Evolutionary conservation across 2,329 filamentous ascomycete genomes (phyloP).

Genomic region (Calonectria multiphialidica): DNA sequence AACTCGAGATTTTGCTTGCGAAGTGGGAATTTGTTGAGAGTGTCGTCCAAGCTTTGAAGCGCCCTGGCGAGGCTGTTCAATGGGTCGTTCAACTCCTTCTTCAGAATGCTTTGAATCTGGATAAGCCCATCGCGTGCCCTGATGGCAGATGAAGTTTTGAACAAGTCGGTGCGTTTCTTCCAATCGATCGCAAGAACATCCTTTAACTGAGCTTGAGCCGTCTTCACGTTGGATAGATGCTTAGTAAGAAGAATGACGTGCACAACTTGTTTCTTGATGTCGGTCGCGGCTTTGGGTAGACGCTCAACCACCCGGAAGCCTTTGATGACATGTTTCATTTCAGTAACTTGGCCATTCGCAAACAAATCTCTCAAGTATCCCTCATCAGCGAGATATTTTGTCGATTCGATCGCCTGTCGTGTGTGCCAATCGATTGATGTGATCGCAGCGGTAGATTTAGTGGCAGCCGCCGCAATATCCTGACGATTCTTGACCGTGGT

Average conservation of each 20-base stretch:
- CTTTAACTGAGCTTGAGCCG: not conserved
- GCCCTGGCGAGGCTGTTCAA: constrained; percentile 27
- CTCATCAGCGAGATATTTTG: not conserved
- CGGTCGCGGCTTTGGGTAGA: not conserved
- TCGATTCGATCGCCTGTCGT: not conserved
- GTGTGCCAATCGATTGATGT: not conserved
- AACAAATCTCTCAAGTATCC: not conserved
- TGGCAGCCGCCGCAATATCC: not conserved
- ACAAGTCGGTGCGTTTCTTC: constrained; percentile 4
- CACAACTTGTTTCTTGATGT: constrained; percentile 1
- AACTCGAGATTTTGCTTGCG: constrained; percentile 24
- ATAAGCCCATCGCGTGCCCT: constrained; percentile 11
- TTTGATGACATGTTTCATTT: not conserved
- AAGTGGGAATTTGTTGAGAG: constrained; percentile 21
- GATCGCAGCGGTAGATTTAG: not conserved
- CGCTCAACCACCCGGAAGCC: not conserved
- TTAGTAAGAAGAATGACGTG: constrained; percentile 8
- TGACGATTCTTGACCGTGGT: not conserved
- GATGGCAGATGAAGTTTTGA: not conserved
- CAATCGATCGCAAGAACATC: not conserved
- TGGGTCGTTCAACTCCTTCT: constrained; percentile 20
- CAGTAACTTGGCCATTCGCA: not conserved
- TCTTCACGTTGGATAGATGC: not conserved
- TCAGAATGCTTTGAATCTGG: constrained; percentile 24
- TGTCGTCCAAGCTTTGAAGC: constrained; percentile 18